These are phyloP conservation scores for Leccinellum albellum DNA, from an alignment of 768 basidiomycete genomes.

Conservation along the genomic window DNA sequence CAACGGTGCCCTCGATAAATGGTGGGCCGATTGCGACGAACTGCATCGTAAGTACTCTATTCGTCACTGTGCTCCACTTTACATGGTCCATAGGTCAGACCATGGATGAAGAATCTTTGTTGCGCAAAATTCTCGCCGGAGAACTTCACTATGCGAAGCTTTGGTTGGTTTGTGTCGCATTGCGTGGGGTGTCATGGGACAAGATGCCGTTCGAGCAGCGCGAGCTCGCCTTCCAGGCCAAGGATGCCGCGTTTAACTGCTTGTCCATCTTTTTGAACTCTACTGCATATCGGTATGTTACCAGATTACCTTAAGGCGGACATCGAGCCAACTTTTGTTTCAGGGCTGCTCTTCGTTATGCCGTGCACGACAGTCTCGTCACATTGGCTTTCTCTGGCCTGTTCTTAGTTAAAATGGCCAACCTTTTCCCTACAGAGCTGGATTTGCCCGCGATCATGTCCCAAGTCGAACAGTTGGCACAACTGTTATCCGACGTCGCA, in stretches of 20 bases:
- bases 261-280: constrained; percentile 81
- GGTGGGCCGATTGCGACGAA: constrained; percentile 87
- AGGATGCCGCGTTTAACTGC: constrained; percentile 86
- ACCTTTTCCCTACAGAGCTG: constrained; percentile 82
- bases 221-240: constrained; percentile 92
- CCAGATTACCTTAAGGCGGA: neutral
- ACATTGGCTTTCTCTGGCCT: constrained; percentile 89
- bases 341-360: constrained; percentile 86
- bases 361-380: constrained; percentile 89
- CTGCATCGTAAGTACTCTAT: constrained; percentile 57
- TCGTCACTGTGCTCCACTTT: neutral
- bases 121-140: constrained; percentile 82
- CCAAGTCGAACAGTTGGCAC: constrained; percentile 89
- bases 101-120: constrained; percentile 81
- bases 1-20: constrained; percentile 81
- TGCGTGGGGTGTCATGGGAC: constrained; percentile 92
- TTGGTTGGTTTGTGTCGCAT: constrained; percentile 90
- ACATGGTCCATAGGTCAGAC: constrained; percentile 49
- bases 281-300: constrained; percentile 69
- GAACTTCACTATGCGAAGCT: constrained; percentile 92
- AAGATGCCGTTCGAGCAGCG: constrained; percentile 95
- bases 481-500: constrained; percentile 86
- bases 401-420: constrained; percentile 92
- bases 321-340: constrained; percentile 2
- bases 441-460: constrained; percentile 71